phyloP scores from a whole-genome alignment of 805 yeast genomes.

The Metschnikowia cubensis region DNA sequence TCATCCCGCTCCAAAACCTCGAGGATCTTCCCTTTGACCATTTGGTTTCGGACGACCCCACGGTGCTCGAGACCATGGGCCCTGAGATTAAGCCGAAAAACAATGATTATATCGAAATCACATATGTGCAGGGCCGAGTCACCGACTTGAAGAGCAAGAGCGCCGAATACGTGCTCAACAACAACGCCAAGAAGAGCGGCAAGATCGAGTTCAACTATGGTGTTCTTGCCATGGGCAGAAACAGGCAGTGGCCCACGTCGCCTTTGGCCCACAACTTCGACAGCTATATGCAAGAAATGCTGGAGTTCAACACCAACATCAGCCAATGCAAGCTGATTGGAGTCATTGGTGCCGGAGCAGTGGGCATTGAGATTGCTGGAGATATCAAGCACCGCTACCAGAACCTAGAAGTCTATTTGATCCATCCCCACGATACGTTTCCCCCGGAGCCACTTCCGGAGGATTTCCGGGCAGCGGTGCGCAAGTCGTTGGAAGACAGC shows the following conservation, averaged over 20 bases:
- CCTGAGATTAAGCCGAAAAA: constrained; percentile 10
- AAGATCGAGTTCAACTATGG: constrained; percentile 42
- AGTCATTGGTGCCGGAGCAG: constrained; percentile 51
- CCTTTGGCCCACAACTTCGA: constrained; percentile 42
- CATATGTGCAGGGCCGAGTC: constrained; percentile 34
- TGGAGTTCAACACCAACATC: constrained; percentile 27
- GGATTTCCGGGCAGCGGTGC: constrained; percentile 26
- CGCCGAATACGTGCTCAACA: constrained; percentile 26
- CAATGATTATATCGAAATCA: constrained; percentile 14
- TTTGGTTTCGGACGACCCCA: constrained; percentile 23
- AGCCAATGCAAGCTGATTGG: constrained; percentile 31
- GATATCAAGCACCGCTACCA: constrained; percentile 40
- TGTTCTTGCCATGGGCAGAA: constrained; percentile 47
- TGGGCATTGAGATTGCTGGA: constrained; percentile 49
- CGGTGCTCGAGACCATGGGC: constrained; percentile 16
- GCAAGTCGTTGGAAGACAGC: constrained; percentile 24
- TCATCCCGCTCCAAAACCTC: constrained; percentile 28
- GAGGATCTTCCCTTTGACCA: constrained; percentile 27
- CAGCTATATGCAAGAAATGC: constrained; percentile 42
- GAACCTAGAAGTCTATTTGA: constrained; percentile 33
- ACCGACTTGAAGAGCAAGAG: constrained; percentile 21
- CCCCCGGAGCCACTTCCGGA: constrained; percentile 37
- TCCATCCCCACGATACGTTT: constrained; percentile 34
- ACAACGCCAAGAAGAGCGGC: constrained; percentile 15
- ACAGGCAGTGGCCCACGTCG: constrained; percentile 52